phyloP scores from a whole-genome alignment of 2,329 filamentous ascomycete genomes.

The Fusarium dlaminii region DNA sequence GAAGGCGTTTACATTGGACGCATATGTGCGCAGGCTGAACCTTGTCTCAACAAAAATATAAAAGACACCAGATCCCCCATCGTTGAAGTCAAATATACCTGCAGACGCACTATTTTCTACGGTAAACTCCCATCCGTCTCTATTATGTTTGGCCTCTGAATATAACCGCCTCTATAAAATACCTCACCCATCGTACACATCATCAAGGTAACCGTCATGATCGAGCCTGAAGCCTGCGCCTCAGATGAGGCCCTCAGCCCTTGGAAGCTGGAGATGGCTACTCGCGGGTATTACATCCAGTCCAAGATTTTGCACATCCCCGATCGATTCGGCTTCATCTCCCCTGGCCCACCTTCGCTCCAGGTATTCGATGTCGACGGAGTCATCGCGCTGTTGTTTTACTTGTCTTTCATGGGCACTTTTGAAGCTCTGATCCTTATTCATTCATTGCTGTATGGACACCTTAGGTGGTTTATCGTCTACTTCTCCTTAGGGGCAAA shows the following conservation, averaged over 20 bases:
- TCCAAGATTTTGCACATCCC: constrained; percentile 11
- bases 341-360: background rate
- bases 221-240: background rate
- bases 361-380: no score
- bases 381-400: no score
- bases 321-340: constrained; percentile 9
- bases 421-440: background rate
- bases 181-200: background rate
- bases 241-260: no score
- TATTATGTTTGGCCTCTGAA: background rate
- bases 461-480: background rate
- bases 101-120: background rate
- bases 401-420: no score
- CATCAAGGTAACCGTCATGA: background rate
- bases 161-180: background rate
- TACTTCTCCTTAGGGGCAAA: no score
- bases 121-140: background rate
- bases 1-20: background rate
- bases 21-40: background rate
- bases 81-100: background rate
- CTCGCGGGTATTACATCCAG: constrained; percentile 4
- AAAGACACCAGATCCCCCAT: background rate
- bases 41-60: background rate
- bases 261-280: background rate
- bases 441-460: background rate